Evolutionary conservation across 2,329 filamentous ascomycete species (phyloP).

Genomic region (Teratosphaeriaceae sp.): DNA sequence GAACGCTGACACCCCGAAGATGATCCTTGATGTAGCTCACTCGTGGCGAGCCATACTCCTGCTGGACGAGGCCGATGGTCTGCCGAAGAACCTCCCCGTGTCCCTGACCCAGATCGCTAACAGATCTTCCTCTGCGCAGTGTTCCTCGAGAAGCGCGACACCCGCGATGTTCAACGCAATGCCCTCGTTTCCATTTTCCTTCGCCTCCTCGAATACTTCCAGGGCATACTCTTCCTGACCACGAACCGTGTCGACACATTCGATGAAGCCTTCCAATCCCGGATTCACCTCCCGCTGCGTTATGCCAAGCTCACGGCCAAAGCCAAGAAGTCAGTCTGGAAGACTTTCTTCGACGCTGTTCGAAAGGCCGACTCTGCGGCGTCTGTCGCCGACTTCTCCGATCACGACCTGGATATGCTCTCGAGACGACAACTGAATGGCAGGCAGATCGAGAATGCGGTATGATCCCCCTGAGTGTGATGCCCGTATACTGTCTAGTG

Average conservation of each 20-base stretch:
- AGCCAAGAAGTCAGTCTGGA: slow-evolving; percentile 74
- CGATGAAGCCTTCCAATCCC: slow-evolving; percentile 82
- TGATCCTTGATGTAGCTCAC: slow-evolving; percentile 79
- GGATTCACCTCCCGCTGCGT: slow-evolving; percentile 77
- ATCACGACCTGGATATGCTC: slow-evolving; percentile 60
- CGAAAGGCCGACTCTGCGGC: slow-evolving; percentile 54
- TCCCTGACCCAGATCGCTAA: too few relatives aligned
- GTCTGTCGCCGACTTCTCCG: slow-evolving; percentile 54
- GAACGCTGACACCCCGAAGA: too few relatives aligned
- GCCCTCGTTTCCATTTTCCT: slow-evolving; percentile 70
- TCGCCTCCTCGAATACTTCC: slow-evolving; percentile 81
- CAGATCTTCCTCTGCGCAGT: too few relatives aligned
- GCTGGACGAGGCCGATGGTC: slow-evolving; percentile 79
- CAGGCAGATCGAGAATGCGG: slow-evolving; percentile 72
- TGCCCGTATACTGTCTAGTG: too few relatives aligned
- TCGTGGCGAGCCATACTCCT: slow-evolving; percentile 80
- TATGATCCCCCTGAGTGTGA: too few relatives aligned
- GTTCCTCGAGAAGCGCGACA: slow-evolving; percentile 74
- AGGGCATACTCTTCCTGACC: slow-evolving; percentile 83
- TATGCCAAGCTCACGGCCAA: slow-evolving; percentile 68
- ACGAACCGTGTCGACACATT: slow-evolving; percentile 86
- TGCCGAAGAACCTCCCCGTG: too few relatives aligned
- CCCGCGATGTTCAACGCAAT: slow-evolving; percentile 28
- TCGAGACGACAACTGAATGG: slow-evolving; percentile 64
- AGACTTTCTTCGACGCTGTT: slow-evolving; percentile 73